Evolutionary conservation across 2,329 filamentous ascomycete genomes (phyloP), one percentile per base, ranked within the genome.

Genomic region (Neoascochyta sp.): DNA sequence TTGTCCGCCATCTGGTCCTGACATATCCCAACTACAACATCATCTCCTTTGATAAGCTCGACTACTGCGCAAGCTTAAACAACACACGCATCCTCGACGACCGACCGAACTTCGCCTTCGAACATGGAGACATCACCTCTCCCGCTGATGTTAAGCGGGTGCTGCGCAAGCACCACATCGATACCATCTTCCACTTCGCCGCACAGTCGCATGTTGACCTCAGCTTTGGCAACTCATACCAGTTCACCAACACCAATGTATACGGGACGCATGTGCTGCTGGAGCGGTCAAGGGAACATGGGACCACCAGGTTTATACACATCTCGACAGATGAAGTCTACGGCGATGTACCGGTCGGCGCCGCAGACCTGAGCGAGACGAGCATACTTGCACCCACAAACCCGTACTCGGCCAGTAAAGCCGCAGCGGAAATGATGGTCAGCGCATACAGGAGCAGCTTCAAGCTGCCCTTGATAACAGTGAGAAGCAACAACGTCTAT

Each of bases 311-410:
- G 27, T 90, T 90, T 62, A 81, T 90, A 51, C 85, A 90, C 60
- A 78, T 90, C 41, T 87, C 83, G 7, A 90, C 86, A 1, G 86
- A 92, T 57, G 86, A 90, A 66, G 86, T 90, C 2, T 90, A 90
- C 48, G 86, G 86, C 22, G 85, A 90, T 58, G 82, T 86, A 36
- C 77, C 77, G 36, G 77, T 81, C 29, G 81, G 79, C 19, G 80
- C 80, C 3, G 81, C 83, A 37, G 83, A 86, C 52, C 62, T 86
- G 43, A 67, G 81, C 22, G 85, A 89, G 65, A 76, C 78, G 10
- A 85, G 82, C 63, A 78, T 85, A 45, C 70, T 90, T 18, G 80
- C 80, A 1, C 86, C 86, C 0, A 89, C 85, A 12, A 92, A 90
- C 52, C 86, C 86, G 7, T 89, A 89, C 48, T 80, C 83, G 7